A percentile compares a stretch with the other conserved stretches of the same genome.
These are phyloP conservation scores for Hypomyces rosellus DNA, from an alignment of 2,329 filamentous ascomycete species.

Conservation along the genomic window DNA sequence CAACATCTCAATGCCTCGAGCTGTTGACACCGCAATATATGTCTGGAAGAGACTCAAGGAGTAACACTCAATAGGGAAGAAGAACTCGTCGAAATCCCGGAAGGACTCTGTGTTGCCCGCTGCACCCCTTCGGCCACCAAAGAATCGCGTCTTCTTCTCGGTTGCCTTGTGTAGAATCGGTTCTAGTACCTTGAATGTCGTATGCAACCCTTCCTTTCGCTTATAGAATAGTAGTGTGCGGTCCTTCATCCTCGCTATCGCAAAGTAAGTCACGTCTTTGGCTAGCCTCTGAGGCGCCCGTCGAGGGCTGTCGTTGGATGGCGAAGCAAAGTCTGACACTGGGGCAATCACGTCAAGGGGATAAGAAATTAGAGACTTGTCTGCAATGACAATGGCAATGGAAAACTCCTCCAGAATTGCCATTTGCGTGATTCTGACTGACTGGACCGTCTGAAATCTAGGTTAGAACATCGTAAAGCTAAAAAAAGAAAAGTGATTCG, in stretches of 20 bases:
- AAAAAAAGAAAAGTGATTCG: background rate
- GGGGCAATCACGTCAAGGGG: slow-evolving; percentile 79
- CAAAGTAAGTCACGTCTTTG: slow-evolving; percentile 94
- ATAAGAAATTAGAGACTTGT: slow-evolving; percentile 87
- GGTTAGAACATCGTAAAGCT: background rate
- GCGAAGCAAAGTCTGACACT: slow-evolving; percentile 54
- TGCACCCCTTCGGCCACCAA: slow-evolving; percentile 51
- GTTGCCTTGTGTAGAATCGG: slow-evolving; percentile 90
- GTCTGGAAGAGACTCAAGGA: slow-evolving; percentile 95
- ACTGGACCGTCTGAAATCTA: slow-evolving; percentile 61
- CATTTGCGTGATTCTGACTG: slow-evolving; percentile 78
- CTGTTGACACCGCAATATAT: slow-evolving; percentile 83
- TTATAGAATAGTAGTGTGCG: slow-evolving; percentile 94
- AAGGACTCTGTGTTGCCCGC: slow-evolving; percentile 85
- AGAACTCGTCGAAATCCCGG: slow-evolving; percentile 98
- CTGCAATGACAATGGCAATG: slow-evolving; percentile 82
- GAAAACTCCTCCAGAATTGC: slow-evolving; percentile 94
- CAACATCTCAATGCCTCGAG: slow-evolving; percentile 90
- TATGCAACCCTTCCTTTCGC: slow-evolving; percentile 85
- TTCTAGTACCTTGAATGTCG: slow-evolving; percentile 93
- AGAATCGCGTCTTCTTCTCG: slow-evolving; percentile 69
- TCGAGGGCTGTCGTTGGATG: slow-evolving; percentile 64
- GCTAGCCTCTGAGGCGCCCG: slow-evolving; percentile 88
- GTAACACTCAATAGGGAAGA: slow-evolving; percentile 91
- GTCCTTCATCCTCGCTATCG: slow-evolving; percentile 95